Evolutionary conservation across 2,329 filamentous ascomycete genomes (phyloP), one percentile per base, ranked within the genome.

Genomic region (Trichoderma arundinaceum): DNA sequence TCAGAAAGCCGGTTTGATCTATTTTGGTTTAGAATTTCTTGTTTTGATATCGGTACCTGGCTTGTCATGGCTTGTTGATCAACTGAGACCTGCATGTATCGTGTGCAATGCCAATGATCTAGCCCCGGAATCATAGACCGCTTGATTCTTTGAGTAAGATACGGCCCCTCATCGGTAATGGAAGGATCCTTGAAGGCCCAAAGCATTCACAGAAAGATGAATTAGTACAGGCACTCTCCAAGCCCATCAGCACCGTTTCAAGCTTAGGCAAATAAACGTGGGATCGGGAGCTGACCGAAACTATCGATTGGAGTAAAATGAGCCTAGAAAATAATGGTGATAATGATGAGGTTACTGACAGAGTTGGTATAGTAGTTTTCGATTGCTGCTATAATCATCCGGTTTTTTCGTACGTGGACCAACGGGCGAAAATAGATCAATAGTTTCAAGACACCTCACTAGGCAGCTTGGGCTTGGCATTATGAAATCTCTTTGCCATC

Each of bases 381-480:
- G 17, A 43, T 13, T 28, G 32, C 49, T 53, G 49, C 49, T 17
- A 12, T 2, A n/a, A 46, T 13, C 9, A 19, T 19, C 8, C 5
- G 17, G n/a, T 35, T 15, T 43, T 9, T 48, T 46, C 32, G 32
- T 33, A 35, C 48, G 56, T 46, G 56, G 12, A 38, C 41, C 13
- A 1, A 33, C 38, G 51, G 54, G 41, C 32, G 39, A 22, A 38
- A 28, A 7, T 12, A 8, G 38, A 54, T 33, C 3, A 13, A n/a
- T 12, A 1, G 43, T 28, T 28, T 17, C 4, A 46, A 22, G 10
- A 19, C 39, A n/a, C 51, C 39, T 53, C 39, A 39, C 15, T 9
- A 7, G 19, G 43, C 10, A 1, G 12, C 19, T 46, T 35, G 39
- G 6, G 15, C 60, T 63, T 63, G 60, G 60, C 60, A 63, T 63